These are phyloP conservation scores for Verbascum thapsus DNA, from an alignment of 257 asterid genomes.

Conservation along the genomic window DNA sequence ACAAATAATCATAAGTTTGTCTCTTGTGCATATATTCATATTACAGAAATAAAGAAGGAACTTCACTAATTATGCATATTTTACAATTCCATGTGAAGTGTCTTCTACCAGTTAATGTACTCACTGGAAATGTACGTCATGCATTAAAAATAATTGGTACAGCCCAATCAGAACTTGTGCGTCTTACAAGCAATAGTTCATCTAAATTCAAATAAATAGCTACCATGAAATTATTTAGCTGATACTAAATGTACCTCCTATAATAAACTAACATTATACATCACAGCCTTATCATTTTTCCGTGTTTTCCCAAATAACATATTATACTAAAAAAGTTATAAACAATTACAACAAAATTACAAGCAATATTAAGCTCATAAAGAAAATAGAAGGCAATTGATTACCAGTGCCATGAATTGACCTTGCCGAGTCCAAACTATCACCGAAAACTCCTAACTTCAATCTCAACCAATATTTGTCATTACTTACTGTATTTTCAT, in stretches of 20 bases:
- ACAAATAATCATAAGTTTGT: background rate
- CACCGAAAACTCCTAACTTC: constrained; percentile 32
- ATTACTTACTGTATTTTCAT: constrained; percentile 34
- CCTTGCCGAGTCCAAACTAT: constrained; percentile 31
- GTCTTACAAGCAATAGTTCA: background rate
- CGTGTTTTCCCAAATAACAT: background rate
- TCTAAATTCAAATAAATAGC: background rate
- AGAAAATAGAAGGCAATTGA: constrained; percentile 9
- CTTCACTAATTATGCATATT: background rate
- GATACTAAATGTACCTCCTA: constrained; percentile 4
- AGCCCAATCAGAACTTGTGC: background rate
- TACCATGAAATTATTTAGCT: background rate
- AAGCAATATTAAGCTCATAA: background rate
- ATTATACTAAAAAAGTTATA: constrained; percentile 6
- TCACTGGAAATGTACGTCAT: background rate
- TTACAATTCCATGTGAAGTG: background rate
- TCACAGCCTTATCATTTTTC: constrained; percentile 1
- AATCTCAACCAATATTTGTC: constrained; percentile 35
- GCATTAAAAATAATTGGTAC: background rate
- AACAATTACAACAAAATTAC: background rate
- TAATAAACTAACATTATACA: constrained; percentile 5
- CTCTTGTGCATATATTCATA: background rate
- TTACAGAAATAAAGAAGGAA: constrained; percentile 12
- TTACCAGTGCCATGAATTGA: constrained; percentile 85
- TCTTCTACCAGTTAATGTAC: constrained; percentile 5